phyloP scores from a whole-genome alignment of 2,329 filamentous ascomycete species.

The Nemania sp. region DNA sequence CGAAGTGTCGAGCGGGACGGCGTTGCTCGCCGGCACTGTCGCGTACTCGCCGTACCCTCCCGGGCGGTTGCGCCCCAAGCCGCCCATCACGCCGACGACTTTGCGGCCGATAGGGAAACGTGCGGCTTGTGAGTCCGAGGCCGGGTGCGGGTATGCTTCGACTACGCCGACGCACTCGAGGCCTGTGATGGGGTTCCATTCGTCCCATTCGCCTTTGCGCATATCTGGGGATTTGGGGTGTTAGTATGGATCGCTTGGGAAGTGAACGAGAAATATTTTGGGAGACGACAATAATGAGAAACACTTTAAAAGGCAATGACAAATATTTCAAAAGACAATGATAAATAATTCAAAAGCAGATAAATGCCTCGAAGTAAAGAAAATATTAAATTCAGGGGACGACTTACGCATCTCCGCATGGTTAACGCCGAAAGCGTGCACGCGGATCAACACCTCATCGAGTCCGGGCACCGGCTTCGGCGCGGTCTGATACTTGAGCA shows the following conservation, averaged over 20 bases:
- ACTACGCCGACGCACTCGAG: conserved; percentile 49
- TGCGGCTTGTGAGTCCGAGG: conserved; percentile 36
- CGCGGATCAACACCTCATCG: conserved; percentile 40
- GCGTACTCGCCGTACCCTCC: conserved; percentile 47
- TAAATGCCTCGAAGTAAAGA: background rate
- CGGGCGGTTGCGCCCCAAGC: conserved; percentile 43
- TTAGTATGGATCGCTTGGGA: background rate
- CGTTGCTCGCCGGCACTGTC: conserved; percentile 40
- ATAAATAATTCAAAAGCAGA: background rate
- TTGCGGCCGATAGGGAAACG: conserved; percentile 38
- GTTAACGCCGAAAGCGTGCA: conserved; percentile 48
- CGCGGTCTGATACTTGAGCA: conserved; percentile 34
- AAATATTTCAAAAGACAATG: background rate
- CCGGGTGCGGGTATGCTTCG: conserved; percentile 19
- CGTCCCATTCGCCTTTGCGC: conserved; percentile 47
- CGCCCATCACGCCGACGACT: conserved; percentile 48
- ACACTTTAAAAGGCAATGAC: background rate
- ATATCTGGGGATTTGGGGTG: conserved; percentile 36
- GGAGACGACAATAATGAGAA: too few species aligned
- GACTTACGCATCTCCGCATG: conserved; percentile 46
- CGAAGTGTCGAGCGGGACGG: conserved; percentile 35
- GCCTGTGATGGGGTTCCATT: conserved; percentile 44
- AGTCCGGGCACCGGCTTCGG: conserved; percentile 34
- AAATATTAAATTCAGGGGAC: too few species aligned
- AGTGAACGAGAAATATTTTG: background rate